Evolutionary conservation across 2,329 filamentous ascomycete genomes (phyloP).

Genomic region (Rhynchosporium agropyri): DNA sequence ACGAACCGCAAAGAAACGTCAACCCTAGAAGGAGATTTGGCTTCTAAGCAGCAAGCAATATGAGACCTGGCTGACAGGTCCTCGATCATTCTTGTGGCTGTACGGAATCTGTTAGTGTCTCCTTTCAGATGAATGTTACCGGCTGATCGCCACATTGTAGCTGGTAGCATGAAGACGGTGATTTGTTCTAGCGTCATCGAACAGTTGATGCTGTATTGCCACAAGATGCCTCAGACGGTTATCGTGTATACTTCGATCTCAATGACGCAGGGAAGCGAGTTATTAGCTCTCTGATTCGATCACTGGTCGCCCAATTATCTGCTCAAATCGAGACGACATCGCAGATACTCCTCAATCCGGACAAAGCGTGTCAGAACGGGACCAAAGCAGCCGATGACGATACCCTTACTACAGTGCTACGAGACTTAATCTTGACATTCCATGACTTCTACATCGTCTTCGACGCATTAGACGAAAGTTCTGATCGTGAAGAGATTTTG

Average conservation of each 20-base stretch:
- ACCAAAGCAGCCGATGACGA: conserved; percentile 20
- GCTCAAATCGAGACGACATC: conserved; percentile 33
- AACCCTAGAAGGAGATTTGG: conserved; percentile 36
- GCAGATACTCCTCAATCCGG: conserved; percentile 25
- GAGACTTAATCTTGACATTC: conserved; percentile 36
- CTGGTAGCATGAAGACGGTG: conserved; percentile 48
- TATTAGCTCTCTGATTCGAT: conserved; percentile 41
- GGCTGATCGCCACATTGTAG: conserved; percentile 30
- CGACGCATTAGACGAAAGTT: conserved; percentile 46
- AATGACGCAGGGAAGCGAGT: conserved; percentile 44
- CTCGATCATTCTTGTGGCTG: conserved; percentile 46
- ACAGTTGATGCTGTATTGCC: conserved; percentile 27
- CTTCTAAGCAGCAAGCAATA: conserved; percentile 35
- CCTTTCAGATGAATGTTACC: neutral
- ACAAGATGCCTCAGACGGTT: conserved; percentile 33
- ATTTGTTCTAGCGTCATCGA: conserved; percentile 45
- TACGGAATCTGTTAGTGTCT: conserved; percentile 38
- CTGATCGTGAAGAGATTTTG: conserved; percentile 36
- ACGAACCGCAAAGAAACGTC: conserved; percentile 31
- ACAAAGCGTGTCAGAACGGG: conserved; percentile 15
- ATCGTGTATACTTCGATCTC: conserved; percentile 46
- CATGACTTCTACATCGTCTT: conserved; percentile 43
- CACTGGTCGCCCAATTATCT: conserved; percentile 44
- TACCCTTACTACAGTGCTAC: conserved; percentile 22
- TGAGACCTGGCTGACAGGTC: conserved; percentile 37